Evolutionary conservation across 306 rosid species (phyloP).

Genomic region (Abrus precatorius): DNA sequence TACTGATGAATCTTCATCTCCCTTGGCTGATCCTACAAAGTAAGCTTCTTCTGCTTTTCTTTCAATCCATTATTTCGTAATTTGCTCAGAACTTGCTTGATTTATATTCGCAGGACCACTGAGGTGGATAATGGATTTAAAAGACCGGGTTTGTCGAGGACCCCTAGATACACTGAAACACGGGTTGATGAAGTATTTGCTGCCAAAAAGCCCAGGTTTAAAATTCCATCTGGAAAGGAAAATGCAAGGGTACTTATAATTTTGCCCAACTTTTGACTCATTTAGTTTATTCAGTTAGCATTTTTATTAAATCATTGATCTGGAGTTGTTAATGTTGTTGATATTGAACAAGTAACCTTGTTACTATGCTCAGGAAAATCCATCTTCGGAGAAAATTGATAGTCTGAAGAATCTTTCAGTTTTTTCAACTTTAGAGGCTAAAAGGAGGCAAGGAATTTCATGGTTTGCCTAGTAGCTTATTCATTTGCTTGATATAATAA

Average conservation of each 20-base stretch:
- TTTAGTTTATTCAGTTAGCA: background rate
- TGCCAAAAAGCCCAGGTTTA: slow-evolving; percentile 62
- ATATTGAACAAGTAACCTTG: slow-evolving; percentile 39
- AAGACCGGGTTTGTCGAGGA: slow-evolving; percentile 57
- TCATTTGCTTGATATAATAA: slow-evolving; percentile 2
- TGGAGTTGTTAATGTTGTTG: slow-evolving; percentile 7
- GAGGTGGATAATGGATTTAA: slow-evolving; percentile 57
- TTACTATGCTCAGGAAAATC: slow-evolving; percentile 63
- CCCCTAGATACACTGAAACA: slow-evolving; percentile 69
- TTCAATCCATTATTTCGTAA: slow-evolving; percentile 20
- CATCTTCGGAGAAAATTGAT: slow-evolving; percentile 59
- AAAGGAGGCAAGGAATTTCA: slow-evolving; percentile 58
- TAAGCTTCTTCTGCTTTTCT: slow-evolving; percentile 39
- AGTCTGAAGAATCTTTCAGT: slow-evolving; percentile 59
- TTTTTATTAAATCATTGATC: slow-evolving; percentile 26
- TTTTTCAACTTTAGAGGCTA: slow-evolving; percentile 57
- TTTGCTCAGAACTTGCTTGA: slow-evolving; percentile 37
- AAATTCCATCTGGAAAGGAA: slow-evolving; percentile 67
- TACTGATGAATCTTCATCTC: slow-evolving; percentile 42
- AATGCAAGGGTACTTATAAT: slow-evolving; percentile 69
- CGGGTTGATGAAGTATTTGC: slow-evolving; percentile 83
- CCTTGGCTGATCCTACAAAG: slow-evolving; percentile 39
- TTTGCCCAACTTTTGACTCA: slow-evolving; percentile 1
- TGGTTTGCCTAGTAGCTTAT: slow-evolving; percentile 57
- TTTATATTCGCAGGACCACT: slow-evolving; percentile 47